Percentiles rank a stretch among this genome's conserved stretches.
These are phyloP conservation scores for Zygosaccharomyces pseudobailii DNA, from an alignment of 1,139 yeast species.

Conservation along the genomic window DNA sequence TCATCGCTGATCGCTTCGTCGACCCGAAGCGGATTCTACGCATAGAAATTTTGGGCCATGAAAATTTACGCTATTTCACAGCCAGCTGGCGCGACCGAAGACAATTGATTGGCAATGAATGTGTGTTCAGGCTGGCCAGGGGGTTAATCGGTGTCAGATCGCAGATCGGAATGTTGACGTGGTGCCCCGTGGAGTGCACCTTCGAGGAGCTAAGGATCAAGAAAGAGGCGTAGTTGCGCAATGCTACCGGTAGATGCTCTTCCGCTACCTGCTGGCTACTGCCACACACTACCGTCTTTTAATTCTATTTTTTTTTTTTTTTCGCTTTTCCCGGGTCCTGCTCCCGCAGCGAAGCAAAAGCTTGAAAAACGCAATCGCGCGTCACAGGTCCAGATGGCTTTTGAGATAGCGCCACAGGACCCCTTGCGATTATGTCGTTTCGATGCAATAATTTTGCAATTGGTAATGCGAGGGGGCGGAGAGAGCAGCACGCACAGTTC, in stretches of 20 bases:
- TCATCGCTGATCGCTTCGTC: conserved; percentile 9
- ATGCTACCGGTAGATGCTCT: no score
- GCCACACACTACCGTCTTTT: neutral
- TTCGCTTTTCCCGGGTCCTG: neutral
- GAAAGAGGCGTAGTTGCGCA: conserved; percentile 3
- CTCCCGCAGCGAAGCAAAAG: neutral
- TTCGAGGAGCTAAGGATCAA: conserved; percentile 19
- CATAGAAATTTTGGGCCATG: conserved; percentile 12
- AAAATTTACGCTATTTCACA: conserved; percentile 16
- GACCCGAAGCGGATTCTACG: conserved; percentile 17
- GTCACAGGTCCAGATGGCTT: neutral
- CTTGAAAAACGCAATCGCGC: neutral
- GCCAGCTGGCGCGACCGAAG: conserved; percentile 4
- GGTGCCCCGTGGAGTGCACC: conserved; percentile 28
- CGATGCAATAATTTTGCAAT: neutral
- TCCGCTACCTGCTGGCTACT: neutral
- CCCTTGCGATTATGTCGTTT: neutral
- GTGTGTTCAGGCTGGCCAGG: conserved; percentile 7
- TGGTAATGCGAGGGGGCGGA: neutral
- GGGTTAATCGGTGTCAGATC: conserved; percentile 6
- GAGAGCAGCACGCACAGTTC: neutral
- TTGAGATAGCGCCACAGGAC: neutral
- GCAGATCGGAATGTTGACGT: conserved; percentile 12
- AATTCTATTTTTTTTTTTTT: neutral
- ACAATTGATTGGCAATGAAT: neutral